These are phyloP conservation scores for Coprinellus aureogranulatus DNA, from an alignment of 768 basidiomycete species.

Conservation along the genomic window DNA sequence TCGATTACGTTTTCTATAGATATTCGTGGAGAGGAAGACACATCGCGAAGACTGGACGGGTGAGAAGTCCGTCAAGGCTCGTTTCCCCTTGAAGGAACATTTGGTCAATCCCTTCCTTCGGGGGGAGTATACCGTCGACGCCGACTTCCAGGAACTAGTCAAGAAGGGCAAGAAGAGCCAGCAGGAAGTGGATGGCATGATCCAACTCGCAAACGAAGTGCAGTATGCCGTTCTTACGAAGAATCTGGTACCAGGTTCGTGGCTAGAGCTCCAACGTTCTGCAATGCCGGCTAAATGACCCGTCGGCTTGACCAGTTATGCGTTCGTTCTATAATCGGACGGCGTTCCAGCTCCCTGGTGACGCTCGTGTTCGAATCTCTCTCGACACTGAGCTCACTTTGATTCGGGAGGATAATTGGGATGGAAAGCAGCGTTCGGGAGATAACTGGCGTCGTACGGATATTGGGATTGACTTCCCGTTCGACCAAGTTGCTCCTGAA, in stretches of 20 bases:
- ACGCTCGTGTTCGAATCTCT: conserved; percentile 97
- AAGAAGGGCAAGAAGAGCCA: conserved; percentile 91
- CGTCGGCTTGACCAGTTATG: conserved; percentile 58
- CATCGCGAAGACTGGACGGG: conserved; percentile 99
- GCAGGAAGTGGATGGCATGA: conserved; percentile 89
- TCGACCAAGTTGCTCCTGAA: conserved; percentile 65
- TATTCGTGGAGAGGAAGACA: conserved; percentile 86
- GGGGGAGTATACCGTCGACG: conserved; percentile 92
- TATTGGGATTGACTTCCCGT: conserved; percentile 90
- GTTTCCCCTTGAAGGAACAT: conserved; percentile 93
- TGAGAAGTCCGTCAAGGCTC: conserved; percentile 96
- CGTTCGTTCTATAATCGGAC: conserved; percentile 98
- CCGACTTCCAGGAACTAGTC: conserved; percentile 82
- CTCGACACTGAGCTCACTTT: conserved; percentile 95
- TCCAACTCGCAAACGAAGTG: conserved; percentile 94
- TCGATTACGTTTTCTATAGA: conserved; percentile 37
- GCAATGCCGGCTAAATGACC: too few relatives aligned
- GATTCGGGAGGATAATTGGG: conserved; percentile 96
- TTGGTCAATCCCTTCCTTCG: conserved; percentile 87
- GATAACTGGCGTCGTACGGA: conserved; percentile 95
- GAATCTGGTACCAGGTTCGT: conserved; percentile 75
- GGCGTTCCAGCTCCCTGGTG: conserved; percentile 97
- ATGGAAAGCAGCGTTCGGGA: conserved; percentile 69
- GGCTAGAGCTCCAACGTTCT: background rate
- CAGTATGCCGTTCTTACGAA: conserved; percentile 87